Percentiles rank a stretch among this genome's conserved stretches.
Evolutionary conservation across 208 protist species (phyloP).

Genomic region (Trypanosoma grayi): DNA sequence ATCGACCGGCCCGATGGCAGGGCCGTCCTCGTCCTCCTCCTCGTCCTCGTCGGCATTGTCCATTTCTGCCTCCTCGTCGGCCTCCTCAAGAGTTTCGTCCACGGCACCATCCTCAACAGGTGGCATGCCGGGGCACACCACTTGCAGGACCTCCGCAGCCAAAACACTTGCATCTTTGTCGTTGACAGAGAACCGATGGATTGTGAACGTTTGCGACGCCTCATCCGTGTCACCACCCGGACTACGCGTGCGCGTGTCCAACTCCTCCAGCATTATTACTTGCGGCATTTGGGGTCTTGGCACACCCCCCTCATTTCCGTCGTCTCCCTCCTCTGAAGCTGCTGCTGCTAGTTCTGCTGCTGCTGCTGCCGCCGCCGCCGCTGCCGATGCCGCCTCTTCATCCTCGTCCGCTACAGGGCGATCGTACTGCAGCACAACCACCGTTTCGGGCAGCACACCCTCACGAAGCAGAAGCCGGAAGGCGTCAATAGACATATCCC

Average conservation of each 20-base stretch:
- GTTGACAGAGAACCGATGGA: constrained; percentile 37
- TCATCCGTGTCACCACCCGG: neutral
- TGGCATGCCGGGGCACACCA: constrained; percentile 43
- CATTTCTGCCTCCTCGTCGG: constrained; percentile 46
- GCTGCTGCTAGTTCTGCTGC: neutral
- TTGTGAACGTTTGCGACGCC: constrained; percentile 16
- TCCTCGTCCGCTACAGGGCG: constrained; percentile 19
- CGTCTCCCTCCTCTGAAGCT: neutral
- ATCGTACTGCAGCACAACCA: constrained; percentile 50
- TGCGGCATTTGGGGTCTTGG: constrained; percentile 12
- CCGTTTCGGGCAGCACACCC: constrained; percentile 41
- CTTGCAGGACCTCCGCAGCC: constrained; percentile 44
- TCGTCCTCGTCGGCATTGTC: constrained; percentile 52
- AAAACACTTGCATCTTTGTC: constrained; percentile 44
- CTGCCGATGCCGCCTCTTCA: constrained; percentile 12
- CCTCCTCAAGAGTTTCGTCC: constrained; percentile 47
- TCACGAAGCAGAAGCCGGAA: constrained; percentile 39
- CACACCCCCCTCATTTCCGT: neutral
- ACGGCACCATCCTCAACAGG: constrained; percentile 50
- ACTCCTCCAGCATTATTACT: constrained; percentile 16
- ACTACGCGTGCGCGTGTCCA: constrained; percentile 13
- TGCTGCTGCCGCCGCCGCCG: neutral
- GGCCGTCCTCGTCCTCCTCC: constrained; percentile 25
- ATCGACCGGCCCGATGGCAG: constrained; percentile 21
- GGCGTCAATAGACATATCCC: constrained; percentile 4